Conservation (phyloP, 208 protist species). For the Phytomonas francai region DNA sequence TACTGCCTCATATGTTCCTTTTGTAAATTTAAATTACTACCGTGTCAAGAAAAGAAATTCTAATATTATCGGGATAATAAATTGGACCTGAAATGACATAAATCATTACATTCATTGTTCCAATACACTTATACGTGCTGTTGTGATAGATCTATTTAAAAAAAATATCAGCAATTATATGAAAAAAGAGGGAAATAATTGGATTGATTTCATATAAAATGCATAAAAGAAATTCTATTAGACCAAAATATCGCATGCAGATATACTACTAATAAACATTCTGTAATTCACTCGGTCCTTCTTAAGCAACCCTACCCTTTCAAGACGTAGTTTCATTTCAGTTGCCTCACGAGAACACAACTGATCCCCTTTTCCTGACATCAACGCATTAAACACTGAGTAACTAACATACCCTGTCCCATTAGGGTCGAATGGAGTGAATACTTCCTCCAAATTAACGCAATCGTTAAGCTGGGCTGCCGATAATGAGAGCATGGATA, state of each 20-base stretch:
- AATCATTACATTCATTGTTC: constrained; percentile 1
- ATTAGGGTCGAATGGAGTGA: constrained; percentile 36
- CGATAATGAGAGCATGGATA: constrained; percentile 4
- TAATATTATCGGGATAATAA: background rate
- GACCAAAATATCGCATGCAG: constrained; percentile 2
- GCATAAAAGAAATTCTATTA: constrained; percentile 2
- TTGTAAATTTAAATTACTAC: background rate
- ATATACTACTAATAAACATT: constrained; percentile 32
- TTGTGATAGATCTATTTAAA: background rate
- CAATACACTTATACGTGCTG: background rate
- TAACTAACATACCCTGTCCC: constrained; percentile 42
- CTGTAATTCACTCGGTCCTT: constrained; percentile 47
- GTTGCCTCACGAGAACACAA: constrained; percentile 31
- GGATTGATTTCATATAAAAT: constrained; percentile 11
- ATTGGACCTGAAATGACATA: background rate
- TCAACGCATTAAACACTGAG: constrained; percentile 36
- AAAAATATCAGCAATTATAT: constrained; percentile 7
- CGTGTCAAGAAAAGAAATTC: background rate
- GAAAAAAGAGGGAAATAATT: constrained; percentile 13
- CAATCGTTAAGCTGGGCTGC: constrained; percentile 5
- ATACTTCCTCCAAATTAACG: constrained; percentile 19
- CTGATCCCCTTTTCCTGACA: constrained; percentile 37
- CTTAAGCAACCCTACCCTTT: constrained; percentile 28
- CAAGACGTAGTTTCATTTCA: constrained; percentile 29
- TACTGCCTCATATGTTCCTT: background rate